phyloP scores from a whole-genome alignment of 331 rosid genomes.

The Saraca asoca region DNA sequence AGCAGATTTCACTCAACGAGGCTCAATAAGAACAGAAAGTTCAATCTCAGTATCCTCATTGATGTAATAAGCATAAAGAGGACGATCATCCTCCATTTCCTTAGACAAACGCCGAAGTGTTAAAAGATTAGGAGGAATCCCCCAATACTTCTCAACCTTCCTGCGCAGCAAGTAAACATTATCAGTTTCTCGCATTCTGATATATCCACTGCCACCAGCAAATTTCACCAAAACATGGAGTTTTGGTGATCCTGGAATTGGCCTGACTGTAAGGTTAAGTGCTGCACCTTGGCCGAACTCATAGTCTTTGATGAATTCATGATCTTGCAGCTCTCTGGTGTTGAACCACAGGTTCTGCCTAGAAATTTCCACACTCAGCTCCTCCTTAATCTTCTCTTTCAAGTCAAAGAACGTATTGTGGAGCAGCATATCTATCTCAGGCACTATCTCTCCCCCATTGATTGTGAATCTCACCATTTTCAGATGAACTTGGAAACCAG shows the following conservation, averaged over 20 bases:
- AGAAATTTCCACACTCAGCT: constrained; percentile 17
- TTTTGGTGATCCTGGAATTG: background rate
- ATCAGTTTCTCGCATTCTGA: constrained; percentile 36
- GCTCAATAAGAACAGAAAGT: constrained; percentile 12
- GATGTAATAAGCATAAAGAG: constrained; percentile 45
- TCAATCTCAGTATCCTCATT: constrained; percentile 36
- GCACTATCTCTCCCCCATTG: constrained; percentile 37
- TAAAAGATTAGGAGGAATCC: constrained; percentile 6
- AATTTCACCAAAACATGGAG: constrained; percentile 26
- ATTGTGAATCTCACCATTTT: constrained; percentile 37
- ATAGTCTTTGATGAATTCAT: constrained; percentile 1
- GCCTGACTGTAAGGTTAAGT: constrained; percentile 28
- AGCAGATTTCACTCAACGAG: constrained; percentile 23
- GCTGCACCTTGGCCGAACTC: background rate
- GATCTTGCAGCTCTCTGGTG: constrained; percentile 6
- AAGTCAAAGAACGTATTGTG: constrained; percentile 26
- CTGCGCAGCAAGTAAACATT: constrained; percentile 14
- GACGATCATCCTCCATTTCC: constrained; percentile 26
- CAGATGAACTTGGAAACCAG: background rate
- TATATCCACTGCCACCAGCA: background rate
- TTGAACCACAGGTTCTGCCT: constrained; percentile 36
- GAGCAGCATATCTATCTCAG: background rate
- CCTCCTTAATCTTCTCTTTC: constrained; percentile 27
- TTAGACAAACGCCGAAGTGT: constrained; percentile 17
- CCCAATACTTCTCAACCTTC: constrained; percentile 38